These are phyloP conservation scores for Inonotus hispidus DNA, from an alignment of 1,284 basidiomycete species.

Conservation along the genomic window DNA sequence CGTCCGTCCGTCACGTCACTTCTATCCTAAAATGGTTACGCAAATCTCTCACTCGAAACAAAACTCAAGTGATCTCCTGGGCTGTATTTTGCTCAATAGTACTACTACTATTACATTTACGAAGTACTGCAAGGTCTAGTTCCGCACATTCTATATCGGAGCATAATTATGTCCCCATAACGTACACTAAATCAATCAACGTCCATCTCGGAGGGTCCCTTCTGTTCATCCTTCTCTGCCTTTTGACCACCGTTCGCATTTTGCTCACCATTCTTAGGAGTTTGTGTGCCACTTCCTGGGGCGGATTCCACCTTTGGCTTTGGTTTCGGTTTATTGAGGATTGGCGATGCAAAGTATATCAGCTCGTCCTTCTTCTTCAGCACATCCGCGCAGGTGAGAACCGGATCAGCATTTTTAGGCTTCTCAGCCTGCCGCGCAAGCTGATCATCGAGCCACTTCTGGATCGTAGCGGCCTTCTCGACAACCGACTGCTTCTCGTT, in stretches of 20 bases:
- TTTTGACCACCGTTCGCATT: slow-evolving; percentile 36
- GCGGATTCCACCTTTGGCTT: slow-evolving; percentile 58
- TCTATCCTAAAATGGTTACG: too few relatives aligned
- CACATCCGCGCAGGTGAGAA: slow-evolving; percentile 76
- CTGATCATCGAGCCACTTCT: slow-evolving; percentile 94
- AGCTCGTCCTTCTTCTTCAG: slow-evolving; percentile 86
- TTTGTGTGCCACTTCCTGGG: slow-evolving; percentile 48
- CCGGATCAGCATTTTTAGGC: slow-evolving; percentile 81
- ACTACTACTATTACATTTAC: too few relatives aligned
- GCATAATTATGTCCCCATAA: background rate
- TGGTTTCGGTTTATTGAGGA: slow-evolving; percentile 85
- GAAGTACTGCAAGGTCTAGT: background rate
- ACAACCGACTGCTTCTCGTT: slow-evolving; percentile 82
- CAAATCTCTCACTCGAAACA: too few relatives aligned
- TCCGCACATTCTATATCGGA: background rate
- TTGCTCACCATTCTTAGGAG: slow-evolving; percentile 59
- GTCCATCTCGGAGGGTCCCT: slow-evolving; percentile 71
- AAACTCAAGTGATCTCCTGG: too few relatives aligned
- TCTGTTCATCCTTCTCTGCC: slow-evolving; percentile 33
- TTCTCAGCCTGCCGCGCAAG: slow-evolving; percentile 79
- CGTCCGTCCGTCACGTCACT: too few relatives aligned
- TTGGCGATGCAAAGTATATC: slow-evolving; percentile 78
- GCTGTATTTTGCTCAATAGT: too few relatives aligned
- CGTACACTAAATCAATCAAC: slow-evolving; percentile 46
- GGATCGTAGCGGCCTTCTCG: slow-evolving; percentile 74